phyloP scores from a whole-genome alignment of 768 basidiomycete species.

The Boletus sensibilis region DNA sequence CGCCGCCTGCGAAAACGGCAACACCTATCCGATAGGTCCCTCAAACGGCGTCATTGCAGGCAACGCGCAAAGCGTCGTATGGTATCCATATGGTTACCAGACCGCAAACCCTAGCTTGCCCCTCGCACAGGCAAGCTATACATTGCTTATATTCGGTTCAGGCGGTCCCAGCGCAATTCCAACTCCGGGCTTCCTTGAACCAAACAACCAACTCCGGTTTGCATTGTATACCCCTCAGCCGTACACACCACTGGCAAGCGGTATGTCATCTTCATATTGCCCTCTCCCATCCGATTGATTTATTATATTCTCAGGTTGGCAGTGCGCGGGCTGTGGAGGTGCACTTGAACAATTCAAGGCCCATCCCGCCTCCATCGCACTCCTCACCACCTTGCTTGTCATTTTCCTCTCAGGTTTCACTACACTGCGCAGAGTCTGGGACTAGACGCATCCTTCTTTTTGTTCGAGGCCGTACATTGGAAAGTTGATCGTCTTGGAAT shows the following conservation, averaged over 20 bases:
- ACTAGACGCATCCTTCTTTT: constrained; percentile 15
- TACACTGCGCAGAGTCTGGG: constrained; percentile 32
- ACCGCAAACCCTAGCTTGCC: constrained; percentile 47
- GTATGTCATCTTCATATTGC: constrained; percentile 16
- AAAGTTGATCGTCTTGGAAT: constrained; percentile 11
- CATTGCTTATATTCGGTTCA: constrained; percentile 54
- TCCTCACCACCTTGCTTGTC: constrained; percentile 32
- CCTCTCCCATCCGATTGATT: neutral
- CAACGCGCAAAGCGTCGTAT: constrained; percentile 47
- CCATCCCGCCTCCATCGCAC: constrained; percentile 34
- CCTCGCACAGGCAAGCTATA: constrained; percentile 60
- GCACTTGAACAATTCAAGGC: constrained; percentile 32
- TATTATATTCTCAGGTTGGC: constrained; percentile 24
- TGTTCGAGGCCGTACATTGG: neutral
- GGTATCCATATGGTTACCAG: constrained; percentile 64
- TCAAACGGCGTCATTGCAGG: constrained; percentile 54
- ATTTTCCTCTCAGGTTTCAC: constrained; percentile 36
- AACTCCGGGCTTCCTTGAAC: constrained; percentile 50
- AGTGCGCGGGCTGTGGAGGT: constrained; percentile 29
- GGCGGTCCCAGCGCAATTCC: constrained; percentile 50
- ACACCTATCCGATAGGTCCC: constrained; percentile 66
- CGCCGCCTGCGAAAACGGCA: constrained; percentile 65
- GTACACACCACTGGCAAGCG: constrained; percentile 54
- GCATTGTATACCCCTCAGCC: constrained; percentile 59
- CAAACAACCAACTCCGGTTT: constrained; percentile 55